Evolutionary conservation across 768 basidiomycete species (phyloP).

Genomic region (Rhizopogon roseolus): DNA sequence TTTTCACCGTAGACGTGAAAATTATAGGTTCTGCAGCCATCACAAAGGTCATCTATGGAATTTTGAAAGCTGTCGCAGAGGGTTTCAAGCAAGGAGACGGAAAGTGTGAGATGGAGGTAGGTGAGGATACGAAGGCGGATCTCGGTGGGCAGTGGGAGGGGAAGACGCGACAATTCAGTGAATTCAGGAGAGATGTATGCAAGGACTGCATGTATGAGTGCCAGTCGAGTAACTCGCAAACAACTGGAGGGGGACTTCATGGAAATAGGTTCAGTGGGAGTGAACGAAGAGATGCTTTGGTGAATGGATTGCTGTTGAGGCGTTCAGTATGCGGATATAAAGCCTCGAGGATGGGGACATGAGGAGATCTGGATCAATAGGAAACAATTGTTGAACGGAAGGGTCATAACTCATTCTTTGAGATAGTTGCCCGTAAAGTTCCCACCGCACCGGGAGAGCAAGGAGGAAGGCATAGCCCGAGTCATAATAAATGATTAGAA

Average conservation of each 20-base stretch:
- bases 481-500: too few species aligned
- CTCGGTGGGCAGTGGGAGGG: constrained; percentile 40
- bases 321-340: constrained; percentile 11
- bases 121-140: constrained; percentile 48
- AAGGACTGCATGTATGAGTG: constrained; percentile 50
- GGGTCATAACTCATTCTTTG: background rate
- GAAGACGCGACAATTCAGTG: constrained; percentile 21
- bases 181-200: constrained; percentile 44
- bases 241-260: constrained; percentile 12
- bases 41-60: constrained; percentile 32
- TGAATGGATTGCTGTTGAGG: background rate
- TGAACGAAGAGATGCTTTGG: background rate
- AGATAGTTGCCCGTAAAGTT: background rate
- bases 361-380: background rate
- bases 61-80: constrained; percentile 36
- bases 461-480: too few species aligned
- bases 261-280: background rate
- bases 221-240: constrained; percentile 35
- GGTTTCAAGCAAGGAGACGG: constrained; percentile 34
- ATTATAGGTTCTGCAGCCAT: constrained; percentile 47
- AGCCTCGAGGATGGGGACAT: constrained; percentile 20
- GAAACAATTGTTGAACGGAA: background rate
- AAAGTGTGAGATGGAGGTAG: constrained; percentile 39
- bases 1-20: constrained; percentile 49
- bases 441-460: background rate